Evolutionary conservation across 192 early-diverging fungal genomes (phyloP), one percentile per base, ranked within the genome.

Genomic region (Podila epigama): DNA sequence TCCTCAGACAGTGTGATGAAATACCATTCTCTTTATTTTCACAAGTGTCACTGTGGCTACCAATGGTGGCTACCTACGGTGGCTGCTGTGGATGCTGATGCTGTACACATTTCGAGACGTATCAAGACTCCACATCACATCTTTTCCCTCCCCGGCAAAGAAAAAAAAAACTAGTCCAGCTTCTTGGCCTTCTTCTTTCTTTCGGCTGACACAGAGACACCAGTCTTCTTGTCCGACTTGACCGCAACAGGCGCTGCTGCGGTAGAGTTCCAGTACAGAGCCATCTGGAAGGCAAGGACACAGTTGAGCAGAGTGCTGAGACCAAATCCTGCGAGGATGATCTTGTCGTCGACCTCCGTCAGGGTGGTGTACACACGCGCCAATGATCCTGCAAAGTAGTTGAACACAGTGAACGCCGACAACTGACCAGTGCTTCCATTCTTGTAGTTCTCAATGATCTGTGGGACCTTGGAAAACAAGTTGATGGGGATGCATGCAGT

Each of bases 331-430:
- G 82, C 63, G 22, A 99, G 81, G 66, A 99, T 86, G 10, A 93
- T 68, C 22, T 84, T 77, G 70, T 98, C 96, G 62, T 95, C 86
- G 5, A 97, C 86, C 81, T 99, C 96, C 34, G 93, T 91, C 71
- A 97, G 63, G 13, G 97, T 98, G 10, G 97, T 99, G 70, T 92
- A 95, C 3, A 98, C 85, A 58, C 97, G 87, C 5, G 96, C 97
- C 1, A 89, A 82, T 6, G 88, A 87, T 35, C 97, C 97, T 25
- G 92, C 80, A 73, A 94, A 94, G 68, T 95, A 95, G 73, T 96
- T 91, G 69, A 94, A 87, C 16, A 94, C 88, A 0, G 97, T 92
- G 79, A 99, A 92, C 10, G 90, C 90, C 32, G 95, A 96, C 12
- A 99, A 81, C 73, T 95, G 94, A 20, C 97, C 97, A 15, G 96